Evolutionary conservation across 1,284 basidiomycete genomes (phyloP).

Genomic region (Ceratobasidium sp.): DNA sequence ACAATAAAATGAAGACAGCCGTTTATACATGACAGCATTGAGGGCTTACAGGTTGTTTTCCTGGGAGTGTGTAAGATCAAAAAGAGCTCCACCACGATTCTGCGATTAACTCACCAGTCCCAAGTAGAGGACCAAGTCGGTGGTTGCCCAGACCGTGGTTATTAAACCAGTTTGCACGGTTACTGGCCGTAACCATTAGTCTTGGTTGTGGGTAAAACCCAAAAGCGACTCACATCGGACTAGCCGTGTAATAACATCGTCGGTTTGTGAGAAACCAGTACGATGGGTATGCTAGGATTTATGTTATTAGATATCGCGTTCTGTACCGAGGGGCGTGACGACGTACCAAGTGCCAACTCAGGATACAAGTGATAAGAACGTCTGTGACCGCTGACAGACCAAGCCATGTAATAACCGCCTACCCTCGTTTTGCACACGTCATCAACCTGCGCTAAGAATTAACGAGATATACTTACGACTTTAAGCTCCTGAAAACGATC

Average conservation of each 20-base stretch:
- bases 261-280: slow-evolving; percentile 58
- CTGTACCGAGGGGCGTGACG: too few relatives aligned
- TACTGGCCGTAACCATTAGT: slow-evolving; percentile 52
- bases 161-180: slow-evolving; percentile 61
- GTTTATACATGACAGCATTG: not conserved
- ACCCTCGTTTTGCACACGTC: not conserved
- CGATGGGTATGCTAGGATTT: slow-evolving; percentile 60
- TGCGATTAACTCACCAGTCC: slow-evolving; percentile 54
- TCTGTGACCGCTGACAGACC: slow-evolving; percentile 56
- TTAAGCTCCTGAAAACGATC: slow-evolving; percentile 57
- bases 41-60: slow-evolving; percentile 36
- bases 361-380: slow-evolving; percentile 58
- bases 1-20: not conserved
- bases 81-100: not conserved
- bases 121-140: slow-evolving; percentile 60
- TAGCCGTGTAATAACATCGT: slow-evolving; percentile 61
- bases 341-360: slow-evolving; percentile 60
- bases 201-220: not conserved
- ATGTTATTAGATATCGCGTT: not conserved
- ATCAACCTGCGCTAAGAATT: not conserved
- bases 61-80: not conserved
- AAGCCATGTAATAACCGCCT: slow-evolving; percentile 54
- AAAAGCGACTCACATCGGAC: slow-evolving; percentile 60
- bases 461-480: slow-evolving; percentile 50
- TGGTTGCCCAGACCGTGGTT: slow-evolving; percentile 57